These are phyloP conservation scores for Globisporangium carolinianum DNA, from an alignment of 352 stramenopile species.

Conservation along the genomic window DNA sequence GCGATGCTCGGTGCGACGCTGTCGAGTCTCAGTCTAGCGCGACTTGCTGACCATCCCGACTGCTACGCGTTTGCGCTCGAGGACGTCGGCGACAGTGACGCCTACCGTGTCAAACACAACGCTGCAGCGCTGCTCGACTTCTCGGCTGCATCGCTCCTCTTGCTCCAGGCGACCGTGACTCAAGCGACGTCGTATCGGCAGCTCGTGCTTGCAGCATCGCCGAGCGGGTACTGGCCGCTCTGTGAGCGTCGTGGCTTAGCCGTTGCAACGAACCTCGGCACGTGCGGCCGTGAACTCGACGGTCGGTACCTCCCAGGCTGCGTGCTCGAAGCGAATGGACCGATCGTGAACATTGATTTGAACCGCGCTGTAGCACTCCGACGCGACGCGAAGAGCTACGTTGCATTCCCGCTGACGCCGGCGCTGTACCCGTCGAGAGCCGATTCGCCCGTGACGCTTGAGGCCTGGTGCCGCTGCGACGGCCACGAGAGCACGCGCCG, in stretches of 20 bases:
- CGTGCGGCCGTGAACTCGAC: constrained; percentile 28
- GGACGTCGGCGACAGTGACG: constrained; percentile 39
- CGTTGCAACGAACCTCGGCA: constrained; percentile 65
- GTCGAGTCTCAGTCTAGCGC: constrained; percentile 25
- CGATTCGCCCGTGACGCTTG: constrained; percentile 49
- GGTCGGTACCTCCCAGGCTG: constrained; percentile 59
- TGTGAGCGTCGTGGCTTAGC: constrained; percentile 73
- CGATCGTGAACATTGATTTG: constrained; percentile 77
- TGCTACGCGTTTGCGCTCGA: constrained; percentile 73
- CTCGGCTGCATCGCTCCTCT: constrained; percentile 78
- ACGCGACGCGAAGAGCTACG: constrained; percentile 49
- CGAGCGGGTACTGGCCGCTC: constrained; percentile 83
- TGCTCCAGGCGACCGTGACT: constrained; percentile 66
- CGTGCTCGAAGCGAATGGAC: constrained; percentile 62
- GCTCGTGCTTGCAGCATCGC: constrained; percentile 53
- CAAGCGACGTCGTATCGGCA: constrained; percentile 80
- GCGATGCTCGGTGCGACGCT: constrained; percentile 63
- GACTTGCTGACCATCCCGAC: constrained; percentile 41
- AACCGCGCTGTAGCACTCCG: constrained; percentile 62
- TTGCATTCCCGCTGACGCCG: constrained; percentile 38
- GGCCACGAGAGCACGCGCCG: constrained; percentile 63
- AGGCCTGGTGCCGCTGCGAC: constrained; percentile 72
- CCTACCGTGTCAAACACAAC: constrained; percentile 79
- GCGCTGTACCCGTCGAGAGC: constrained; percentile 30
- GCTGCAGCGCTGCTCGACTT: constrained; percentile 75